These are phyloP conservation scores for Myxozyma sirexii DNA, from an alignment of 805 yeast species.

Conservation along the genomic window DNA sequence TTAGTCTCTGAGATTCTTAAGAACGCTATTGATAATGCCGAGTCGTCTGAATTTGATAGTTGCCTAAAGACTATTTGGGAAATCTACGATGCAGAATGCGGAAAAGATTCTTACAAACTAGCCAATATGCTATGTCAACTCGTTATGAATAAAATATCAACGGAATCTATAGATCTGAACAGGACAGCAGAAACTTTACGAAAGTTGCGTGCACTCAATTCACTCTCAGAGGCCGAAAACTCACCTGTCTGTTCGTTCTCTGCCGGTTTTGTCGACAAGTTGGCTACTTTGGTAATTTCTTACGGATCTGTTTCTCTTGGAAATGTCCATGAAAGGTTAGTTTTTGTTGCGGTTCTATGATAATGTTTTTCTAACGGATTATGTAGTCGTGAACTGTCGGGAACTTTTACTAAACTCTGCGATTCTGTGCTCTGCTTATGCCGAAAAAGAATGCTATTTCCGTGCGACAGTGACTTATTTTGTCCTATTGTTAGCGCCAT, in stretches of 20 bases:
- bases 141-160: neutral
- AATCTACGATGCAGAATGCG: neutral
- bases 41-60: neutral
- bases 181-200: neutral
- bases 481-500: conserved; percentile 12
- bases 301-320: neutral
- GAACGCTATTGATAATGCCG: neutral
- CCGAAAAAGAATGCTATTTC: neutral
- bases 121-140: neutral
- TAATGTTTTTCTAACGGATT: neutral
- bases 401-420: neutral
- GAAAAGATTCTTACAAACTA: neutral
- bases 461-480: neutral
- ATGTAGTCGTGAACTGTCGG: neutral
- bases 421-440: neutral
- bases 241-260: neutral
- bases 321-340: conserved; percentile 18
- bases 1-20: neutral
- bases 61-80: neutral
- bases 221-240: neutral
- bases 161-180: neutral
- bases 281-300: conserved; percentile 1
- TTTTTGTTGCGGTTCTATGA: neutral
- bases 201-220: neutral
- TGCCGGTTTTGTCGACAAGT: neutral